Evolutionary conservation across 1,139 yeast genomes (phyloP).

Genomic region (Lodderomyces margitis): DNA sequence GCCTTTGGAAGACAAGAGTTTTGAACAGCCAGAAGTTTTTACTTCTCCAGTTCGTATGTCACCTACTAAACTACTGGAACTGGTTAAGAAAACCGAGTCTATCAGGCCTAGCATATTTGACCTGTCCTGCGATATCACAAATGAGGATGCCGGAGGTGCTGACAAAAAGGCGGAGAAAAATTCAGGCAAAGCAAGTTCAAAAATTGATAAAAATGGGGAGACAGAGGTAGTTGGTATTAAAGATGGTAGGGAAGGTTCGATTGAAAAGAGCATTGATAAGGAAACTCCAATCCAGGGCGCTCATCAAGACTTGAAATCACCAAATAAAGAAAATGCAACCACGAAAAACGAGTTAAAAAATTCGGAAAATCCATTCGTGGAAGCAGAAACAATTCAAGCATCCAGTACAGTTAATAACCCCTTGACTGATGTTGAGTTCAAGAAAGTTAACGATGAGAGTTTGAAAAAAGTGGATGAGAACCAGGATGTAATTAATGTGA

Average conservation of each 20-base stretch:
- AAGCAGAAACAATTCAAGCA: conserved; percentile 5
- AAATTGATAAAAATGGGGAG: neutral
- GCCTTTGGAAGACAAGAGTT: conserved; percentile 1
- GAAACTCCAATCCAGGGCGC: neutral
- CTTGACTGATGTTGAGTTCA: conserved; percentile 3
- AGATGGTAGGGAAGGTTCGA: neutral
- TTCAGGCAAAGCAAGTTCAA: neutral
- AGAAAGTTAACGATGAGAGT: conserved; percentile 5
- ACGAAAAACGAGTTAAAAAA: too few relatives aligned
- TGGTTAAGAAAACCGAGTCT: conserved; percentile 6
- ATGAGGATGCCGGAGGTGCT: neutral
- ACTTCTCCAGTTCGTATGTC: conserved; percentile 6
- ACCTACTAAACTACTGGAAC: conserved; percentile 9
- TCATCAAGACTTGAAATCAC: neutral
- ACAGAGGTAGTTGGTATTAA: neutral
- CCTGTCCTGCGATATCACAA: conserved; percentile 13
- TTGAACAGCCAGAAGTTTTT: neutral
- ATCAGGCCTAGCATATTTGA: conserved; percentile 15
- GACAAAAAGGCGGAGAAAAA: neutral
- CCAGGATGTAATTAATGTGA: neutral
- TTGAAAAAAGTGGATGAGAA: conserved; percentile 4
- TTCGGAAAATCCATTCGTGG: too few relatives aligned
- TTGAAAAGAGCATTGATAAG: neutral
- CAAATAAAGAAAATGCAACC: too few relatives aligned
- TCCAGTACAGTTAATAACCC: conserved; percentile 10